A percentile compares a stretch with the other conserved stretches of the same genome.
These are phyloP conservation scores for Acacia acuminata DNA, from an alignment of 306 rosid species.

Conservation along the genomic window DNA sequence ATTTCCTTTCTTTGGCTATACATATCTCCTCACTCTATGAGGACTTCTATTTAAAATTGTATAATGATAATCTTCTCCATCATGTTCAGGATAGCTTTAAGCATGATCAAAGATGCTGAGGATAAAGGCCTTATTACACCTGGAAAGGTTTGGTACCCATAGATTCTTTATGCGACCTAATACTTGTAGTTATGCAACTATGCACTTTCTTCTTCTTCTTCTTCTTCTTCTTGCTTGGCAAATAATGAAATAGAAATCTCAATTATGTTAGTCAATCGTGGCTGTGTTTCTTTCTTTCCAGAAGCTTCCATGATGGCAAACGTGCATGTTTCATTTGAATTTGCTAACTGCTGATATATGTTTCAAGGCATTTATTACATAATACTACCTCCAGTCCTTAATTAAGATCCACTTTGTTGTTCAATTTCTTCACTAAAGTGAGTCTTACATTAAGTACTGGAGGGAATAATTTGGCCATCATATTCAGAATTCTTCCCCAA, in stretches of 20 bases:
- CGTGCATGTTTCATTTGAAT: background rate
- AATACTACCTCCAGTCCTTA: too few relatives aligned
- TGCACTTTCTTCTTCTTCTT: background rate
- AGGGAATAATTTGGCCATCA: background rate
- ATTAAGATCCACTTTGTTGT: too few relatives aligned
- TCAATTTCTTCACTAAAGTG: too few relatives aligned
- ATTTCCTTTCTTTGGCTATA: background rate
- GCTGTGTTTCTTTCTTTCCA: background rate
- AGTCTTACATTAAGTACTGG: too few relatives aligned
- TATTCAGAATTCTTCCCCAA: background rate
- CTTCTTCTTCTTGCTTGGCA: background rate
- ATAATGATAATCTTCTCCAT: constrained; percentile 3
- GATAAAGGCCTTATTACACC: constrained; percentile 77
- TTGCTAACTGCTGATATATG: constrained; percentile 3
- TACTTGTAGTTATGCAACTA: background rate
- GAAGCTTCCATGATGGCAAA: constrained; percentile 2
- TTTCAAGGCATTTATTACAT: background rate
- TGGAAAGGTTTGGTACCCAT: constrained; percentile 57
- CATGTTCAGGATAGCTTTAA: constrained; percentile 56
- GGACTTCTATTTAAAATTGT: background rate
- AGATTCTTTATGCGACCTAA: background rate
- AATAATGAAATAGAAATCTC: background rate
- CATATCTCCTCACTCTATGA: background rate
- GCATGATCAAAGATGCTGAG: constrained; percentile 91
- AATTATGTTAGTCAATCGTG: background rate